Base-by-base conservation (phyloP, 306 rosid species). In the Lagenaria siceraria region DNA sequence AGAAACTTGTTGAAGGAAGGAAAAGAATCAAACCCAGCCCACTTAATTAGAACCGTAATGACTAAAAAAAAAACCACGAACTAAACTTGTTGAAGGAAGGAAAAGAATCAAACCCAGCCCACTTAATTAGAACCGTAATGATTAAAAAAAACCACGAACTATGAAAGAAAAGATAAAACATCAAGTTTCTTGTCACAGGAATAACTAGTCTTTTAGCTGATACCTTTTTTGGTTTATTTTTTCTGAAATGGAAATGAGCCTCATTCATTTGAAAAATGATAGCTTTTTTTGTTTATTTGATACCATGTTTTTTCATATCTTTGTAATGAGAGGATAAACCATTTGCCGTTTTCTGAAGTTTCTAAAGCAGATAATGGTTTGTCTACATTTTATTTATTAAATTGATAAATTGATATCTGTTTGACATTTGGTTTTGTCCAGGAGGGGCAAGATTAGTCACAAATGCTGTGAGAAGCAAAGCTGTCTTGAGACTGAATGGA, bases 381-480 rank as follows among this genome's bases (percentile, higher is more conserved):
- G 9, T 19, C 49, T 5, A 19, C 72, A 65, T 18, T 65, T 9
- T 35, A 33, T 69, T 13, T 22, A 11, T 66, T 29, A 29, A 29
- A 29, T 29, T 29, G 33, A 29, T 29, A 29, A 29, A 29, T 29
- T 38, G 3, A 38, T 65, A n/a, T 40, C 18, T n/a, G 6, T 19
- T 66, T 40, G 46, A 8, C 48, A 7, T 18, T 63, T 63, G 71
- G 36, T 68, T 68, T 42, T 22, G 40, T 71, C 59, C 76, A 71
- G 76, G 76, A 71, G 36, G 76, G 76, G 15, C 58, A 71, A 71
- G 76, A 71, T 25, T 71, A 43, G 24, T 15, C 9, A 42, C 55
- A 42, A 69, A 48, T 48, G 4, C 14, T 65, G 27, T 33, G 73
- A 25, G 36, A 25, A 46, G 76, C 46, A 43, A n/a, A 43, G 76